These are phyloP conservation scores for Rhynchosporium agropyri DNA, from an alignment of 2,329 filamentous ascomycete genomes.

Conservation along the genomic window DNA sequence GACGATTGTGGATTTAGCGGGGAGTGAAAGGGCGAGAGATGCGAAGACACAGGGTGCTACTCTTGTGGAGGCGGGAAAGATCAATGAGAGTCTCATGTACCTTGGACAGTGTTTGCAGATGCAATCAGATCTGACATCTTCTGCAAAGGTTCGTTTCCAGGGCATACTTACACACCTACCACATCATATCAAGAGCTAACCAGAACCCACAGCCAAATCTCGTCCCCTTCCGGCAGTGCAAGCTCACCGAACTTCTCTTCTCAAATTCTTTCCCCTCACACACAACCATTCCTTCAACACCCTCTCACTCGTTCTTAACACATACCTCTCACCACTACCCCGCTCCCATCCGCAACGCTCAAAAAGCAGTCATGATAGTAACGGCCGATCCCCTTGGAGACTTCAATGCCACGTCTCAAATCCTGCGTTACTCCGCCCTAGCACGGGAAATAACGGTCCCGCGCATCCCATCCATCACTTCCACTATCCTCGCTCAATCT, in stretches of 20 bases:
- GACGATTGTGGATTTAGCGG: conserved; percentile 89
- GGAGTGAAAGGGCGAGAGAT: conserved; percentile 88
- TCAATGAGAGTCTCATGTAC: conserved; percentile 98
- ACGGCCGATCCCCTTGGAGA: conserved; percentile 92
- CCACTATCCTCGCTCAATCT: conserved; percentile 56
- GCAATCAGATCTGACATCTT: conserved; percentile 77
- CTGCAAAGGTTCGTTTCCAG: conserved; percentile 64
- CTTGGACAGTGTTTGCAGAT: conserved; percentile 95
- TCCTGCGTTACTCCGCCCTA: conserved; percentile 89
- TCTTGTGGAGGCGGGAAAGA: conserved; percentile 93
- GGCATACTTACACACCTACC: background rate
- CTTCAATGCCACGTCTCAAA: conserved; percentile 96
- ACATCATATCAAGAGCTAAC: background rate
- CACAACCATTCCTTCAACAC: conserved; percentile 22
- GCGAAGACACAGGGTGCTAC: conserved; percentile 94
- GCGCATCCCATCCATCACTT: conserved; percentile 79
- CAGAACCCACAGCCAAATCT: conserved; percentile 60
- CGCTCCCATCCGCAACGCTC: conserved; percentile 59
- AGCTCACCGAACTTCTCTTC: conserved; percentile 81
- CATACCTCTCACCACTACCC: conserved; percentile 42
- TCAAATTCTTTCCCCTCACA: conserved; percentile 74
- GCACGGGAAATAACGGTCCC: conserved; percentile 92
- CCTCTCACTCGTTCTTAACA: conserved; percentile 26
- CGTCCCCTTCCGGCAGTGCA: conserved; percentile 81
- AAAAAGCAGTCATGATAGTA: conserved; percentile 94